A percentile compares a stretch with the other conserved stretches of the same genome.
Conservation (phyloP, 169 alveolate species). For the Plasmodium adleri region DNA sequence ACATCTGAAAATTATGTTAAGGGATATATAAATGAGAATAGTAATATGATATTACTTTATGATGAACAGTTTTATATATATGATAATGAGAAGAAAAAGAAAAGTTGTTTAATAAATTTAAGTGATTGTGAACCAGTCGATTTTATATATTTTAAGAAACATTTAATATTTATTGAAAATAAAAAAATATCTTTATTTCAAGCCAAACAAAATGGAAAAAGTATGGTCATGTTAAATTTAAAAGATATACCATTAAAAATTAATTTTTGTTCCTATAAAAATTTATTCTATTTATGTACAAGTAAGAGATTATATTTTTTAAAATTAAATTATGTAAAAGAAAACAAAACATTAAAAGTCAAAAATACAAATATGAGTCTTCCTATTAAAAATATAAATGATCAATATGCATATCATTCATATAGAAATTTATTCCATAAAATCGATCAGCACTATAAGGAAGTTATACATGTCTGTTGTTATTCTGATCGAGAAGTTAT, state of each 20-base stretch:
- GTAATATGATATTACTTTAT: conserved; percentile 37
- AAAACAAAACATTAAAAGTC: conserved; percentile 40
- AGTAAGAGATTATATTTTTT: conserved; percentile 54
- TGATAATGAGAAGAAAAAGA: conserved; percentile 46
- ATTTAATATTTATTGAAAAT: conserved; percentile 51
- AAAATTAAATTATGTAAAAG: conserved; percentile 29
- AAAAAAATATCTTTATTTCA: conserved; percentile 37
- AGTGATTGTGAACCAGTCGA: conserved; percentile 42
- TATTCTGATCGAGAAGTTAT: conserved; percentile 32
- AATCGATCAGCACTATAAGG: conserved; percentile 25
- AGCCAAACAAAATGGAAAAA: conserved; percentile 27
- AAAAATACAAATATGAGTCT: conserved; percentile 64
- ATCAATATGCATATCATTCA: conserved; percentile 55
- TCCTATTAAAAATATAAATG: conserved; percentile 20
- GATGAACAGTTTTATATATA: conserved; percentile 45
- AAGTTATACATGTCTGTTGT: conserved; percentile 70
- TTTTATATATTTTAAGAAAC: conserved; percentile 63
- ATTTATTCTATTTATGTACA: conserved; percentile 39
- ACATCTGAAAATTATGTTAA: conserved; percentile 32
- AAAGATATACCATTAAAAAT: conserved; percentile 39
- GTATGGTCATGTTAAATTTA: conserved; percentile 52
- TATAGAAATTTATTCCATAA: conserved; percentile 21
- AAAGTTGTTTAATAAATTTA: conserved; percentile 22
- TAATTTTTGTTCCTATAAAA: conserved; percentile 51
- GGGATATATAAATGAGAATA: conserved; percentile 11